Evolutionary conservation across 2,329 filamentous ascomycete genomes (phyloP).

Genomic region (Akanthomyces lecanii): DNA sequence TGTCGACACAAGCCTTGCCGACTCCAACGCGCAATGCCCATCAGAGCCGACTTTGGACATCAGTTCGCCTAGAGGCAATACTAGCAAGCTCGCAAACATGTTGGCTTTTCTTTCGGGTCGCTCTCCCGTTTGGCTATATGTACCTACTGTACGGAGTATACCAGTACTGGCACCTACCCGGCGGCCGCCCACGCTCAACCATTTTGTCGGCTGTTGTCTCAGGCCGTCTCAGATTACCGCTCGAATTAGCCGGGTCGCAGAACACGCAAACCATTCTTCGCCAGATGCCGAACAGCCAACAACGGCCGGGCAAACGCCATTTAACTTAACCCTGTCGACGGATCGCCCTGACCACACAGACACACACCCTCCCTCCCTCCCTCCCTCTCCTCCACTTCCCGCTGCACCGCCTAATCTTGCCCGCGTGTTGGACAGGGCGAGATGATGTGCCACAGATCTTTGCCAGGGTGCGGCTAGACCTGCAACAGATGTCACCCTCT

Average conservation of each 20-base stretch:
- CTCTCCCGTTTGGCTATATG: slow-evolving; percentile 12
- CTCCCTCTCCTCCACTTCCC: not conserved
- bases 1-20: not conserved
- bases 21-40: not conserved
- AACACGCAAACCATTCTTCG: not conserved
- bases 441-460: slow-evolving; percentile 40
- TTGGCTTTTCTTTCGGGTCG: not conserved
- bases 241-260: slow-evolving; percentile 18
- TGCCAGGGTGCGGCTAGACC: slow-evolving; percentile 3
- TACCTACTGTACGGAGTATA: too few relatives aligned
- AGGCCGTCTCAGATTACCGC: slow-evolving; percentile 24
- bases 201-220: slow-evolving; percentile 20
- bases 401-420: slow-evolving; percentile 18
- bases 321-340: not conserved
- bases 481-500: slow-evolving; percentile 11
- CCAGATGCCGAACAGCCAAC: not conserved
- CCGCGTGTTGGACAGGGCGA: slow-evolving; percentile 26
- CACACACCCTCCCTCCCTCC: not conserved
- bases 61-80: not conserved
- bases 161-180: not conserved
- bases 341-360: not conserved
- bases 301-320: not conserved
- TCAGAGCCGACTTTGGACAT: not conserved
- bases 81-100: not conserved
- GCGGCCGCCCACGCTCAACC: not conserved